Evolutionary conservation across 2,329 filamentous ascomycete genomes (phyloP).

Genomic region (Cladophialophora immunda): DNA sequence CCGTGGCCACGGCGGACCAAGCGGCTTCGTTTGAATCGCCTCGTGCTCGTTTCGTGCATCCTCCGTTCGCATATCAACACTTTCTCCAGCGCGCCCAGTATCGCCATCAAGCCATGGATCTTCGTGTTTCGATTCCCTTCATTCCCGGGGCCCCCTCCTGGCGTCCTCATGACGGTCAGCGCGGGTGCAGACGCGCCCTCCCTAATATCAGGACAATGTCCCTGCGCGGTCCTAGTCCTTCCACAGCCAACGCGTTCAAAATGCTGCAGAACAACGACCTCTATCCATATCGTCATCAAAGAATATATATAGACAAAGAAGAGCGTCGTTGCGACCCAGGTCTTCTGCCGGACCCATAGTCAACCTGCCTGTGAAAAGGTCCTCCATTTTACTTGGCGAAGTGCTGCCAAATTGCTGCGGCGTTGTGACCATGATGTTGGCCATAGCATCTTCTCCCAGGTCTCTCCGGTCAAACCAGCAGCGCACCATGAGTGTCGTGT

Average conservation of each 20-base stretch:
- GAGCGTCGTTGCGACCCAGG: background rate
- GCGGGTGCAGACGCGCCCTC: background rate
- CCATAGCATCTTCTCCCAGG: constrained; percentile 13
- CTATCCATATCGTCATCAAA: background rate
- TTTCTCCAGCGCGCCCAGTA: background rate
- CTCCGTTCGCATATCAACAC: constrained; percentile 13
- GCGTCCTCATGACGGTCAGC: constrained; percentile 13
- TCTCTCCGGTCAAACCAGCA: constrained; percentile 13
- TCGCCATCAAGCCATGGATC: constrained; percentile 9
- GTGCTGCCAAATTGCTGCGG: background rate
- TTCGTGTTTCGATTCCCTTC: constrained; percentile 3
- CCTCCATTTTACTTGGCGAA: background rate
- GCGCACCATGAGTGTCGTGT: constrained; percentile 12
- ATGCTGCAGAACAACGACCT: constrained; percentile 12
- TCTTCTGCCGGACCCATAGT: constrained; percentile 23
- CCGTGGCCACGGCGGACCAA: constrained; percentile 24
- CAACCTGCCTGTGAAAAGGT: background rate
- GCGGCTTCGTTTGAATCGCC: constrained; percentile 26
- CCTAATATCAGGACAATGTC: constrained; percentile 10
- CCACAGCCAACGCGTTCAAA: constrained; percentile 7
- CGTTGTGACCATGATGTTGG: constrained; percentile 23
- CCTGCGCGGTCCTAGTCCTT: background rate
- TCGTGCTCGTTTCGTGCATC: constrained; percentile 31
- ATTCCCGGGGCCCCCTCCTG: background rate
- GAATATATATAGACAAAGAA: background rate